These are phyloP conservation scores for Blastobotrys serpentis DNA, from an alignment of 1,139 yeast genomes.

Conservation along the genomic window DNA sequence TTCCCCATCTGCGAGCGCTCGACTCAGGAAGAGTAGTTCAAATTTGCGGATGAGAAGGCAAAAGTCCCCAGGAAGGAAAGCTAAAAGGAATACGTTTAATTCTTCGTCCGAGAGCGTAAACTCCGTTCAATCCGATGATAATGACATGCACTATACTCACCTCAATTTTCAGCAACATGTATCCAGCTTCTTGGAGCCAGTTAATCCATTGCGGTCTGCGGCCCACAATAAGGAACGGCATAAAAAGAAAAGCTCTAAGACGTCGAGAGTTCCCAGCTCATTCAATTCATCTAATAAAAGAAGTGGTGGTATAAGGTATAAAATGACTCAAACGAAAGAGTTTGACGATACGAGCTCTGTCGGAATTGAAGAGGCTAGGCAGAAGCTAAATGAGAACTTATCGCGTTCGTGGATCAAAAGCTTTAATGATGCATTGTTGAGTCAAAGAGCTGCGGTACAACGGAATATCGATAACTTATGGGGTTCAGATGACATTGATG, in stretches of 20 bases:
- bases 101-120: constrained; percentile 6
- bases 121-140: constrained; percentile 2
- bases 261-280: constrained; percentile 19
- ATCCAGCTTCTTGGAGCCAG: constrained; percentile 8
- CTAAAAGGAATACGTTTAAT: not conserved
- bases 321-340: constrained; percentile 24
- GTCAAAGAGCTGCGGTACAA: constrained; percentile 45
- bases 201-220: not conserved
- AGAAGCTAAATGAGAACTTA: constrained; percentile 44
- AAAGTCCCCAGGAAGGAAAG: not conserved
- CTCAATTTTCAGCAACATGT: not conserved
- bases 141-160: not conserved
- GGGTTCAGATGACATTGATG: constrained; percentile 46
- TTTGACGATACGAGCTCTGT: constrained; percentile 30
- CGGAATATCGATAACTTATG: constrained; percentile 55
- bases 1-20: constrained; percentile 1
- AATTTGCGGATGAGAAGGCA: not conserved
- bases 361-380: constrained; percentile 38
- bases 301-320: constrained; percentile 18
- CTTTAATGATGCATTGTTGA: constrained; percentile 29
- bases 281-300: constrained; percentile 16
- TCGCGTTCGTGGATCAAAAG: constrained; percentile 70
- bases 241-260: not conserved
- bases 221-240: constrained; percentile 3
- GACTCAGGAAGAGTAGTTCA: not conserved